Conservation (phyloP, 139 green algal species). For the Zygnema cylindricum region DNA sequence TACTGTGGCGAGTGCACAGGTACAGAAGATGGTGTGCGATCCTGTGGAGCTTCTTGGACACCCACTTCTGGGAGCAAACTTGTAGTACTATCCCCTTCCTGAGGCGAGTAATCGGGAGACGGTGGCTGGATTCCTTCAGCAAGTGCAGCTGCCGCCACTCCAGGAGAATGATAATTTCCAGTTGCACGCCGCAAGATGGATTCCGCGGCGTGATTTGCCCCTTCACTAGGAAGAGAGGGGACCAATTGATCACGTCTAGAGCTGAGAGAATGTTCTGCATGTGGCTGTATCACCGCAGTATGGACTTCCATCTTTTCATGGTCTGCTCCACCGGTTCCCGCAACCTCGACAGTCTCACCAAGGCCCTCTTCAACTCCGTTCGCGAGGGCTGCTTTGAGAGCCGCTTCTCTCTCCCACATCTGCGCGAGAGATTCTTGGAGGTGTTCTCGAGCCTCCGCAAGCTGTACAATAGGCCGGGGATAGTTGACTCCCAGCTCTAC, state of each 20-base stretch:
- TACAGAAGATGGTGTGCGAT: not conserved
- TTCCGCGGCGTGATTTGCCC: not conserved
- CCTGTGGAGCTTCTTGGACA: not conserved
- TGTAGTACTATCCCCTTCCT: not conserved
- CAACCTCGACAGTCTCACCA: constrained; percentile 21
- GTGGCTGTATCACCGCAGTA: not conserved
- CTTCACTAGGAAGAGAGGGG: not conserved
- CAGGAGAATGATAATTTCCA: not conserved
- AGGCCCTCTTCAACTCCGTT: constrained; percentile 52
- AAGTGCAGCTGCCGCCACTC: not conserved
- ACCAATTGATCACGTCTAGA: constrained; percentile 7
- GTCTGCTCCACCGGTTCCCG: not conserved
- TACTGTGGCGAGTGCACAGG: not conserved
- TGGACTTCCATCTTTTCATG: constrained; percentile 21
- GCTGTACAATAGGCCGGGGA: constrained; percentile 51
- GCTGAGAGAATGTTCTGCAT: not conserved
- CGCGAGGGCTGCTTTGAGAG: constrained; percentile 29
- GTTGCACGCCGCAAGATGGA: not conserved
- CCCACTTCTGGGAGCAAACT: not conserved
- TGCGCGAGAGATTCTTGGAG: constrained; percentile 43
- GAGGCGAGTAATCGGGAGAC: not conserved
- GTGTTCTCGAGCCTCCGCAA: constrained; percentile 28
- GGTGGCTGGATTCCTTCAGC: not conserved
- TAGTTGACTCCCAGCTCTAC: constrained; percentile 62
- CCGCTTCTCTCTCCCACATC: constrained; percentile 57